Percentiles rank a stretch among this genome's conserved stretches.
Evolutionary conservation across 371 early-diverging fungal genomes (phyloP).

Genomic region (Funneliformis caledonium): DNA sequence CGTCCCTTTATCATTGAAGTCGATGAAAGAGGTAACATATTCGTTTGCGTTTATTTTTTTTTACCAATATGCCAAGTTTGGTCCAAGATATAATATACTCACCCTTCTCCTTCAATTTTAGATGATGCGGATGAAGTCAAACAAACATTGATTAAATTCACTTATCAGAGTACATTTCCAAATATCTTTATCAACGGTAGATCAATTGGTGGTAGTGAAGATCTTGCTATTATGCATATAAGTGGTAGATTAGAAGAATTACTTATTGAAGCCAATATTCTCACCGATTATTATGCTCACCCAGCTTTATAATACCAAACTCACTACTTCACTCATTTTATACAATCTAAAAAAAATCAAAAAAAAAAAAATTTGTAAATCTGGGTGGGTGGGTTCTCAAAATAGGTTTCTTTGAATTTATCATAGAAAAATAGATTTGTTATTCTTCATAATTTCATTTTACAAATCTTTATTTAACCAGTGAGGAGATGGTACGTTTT

Average conservation of each 20-base stretch:
- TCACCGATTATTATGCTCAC: not conserved
- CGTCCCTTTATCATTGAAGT: slow-evolving; percentile 49
- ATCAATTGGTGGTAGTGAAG: slow-evolving; percentile 56
- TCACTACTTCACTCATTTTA: not conserved
- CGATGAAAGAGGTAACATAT: slow-evolving; percentile 43
- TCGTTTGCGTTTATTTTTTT: not conserved
- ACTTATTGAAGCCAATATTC: slow-evolving; percentile 38
- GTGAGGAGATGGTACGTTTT: no score
- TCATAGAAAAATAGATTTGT: no score
- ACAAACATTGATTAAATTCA: slow-evolving; percentile 44
- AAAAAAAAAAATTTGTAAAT: no score
- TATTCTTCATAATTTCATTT: no score
- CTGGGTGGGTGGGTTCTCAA: no score
- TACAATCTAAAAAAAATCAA: no score
- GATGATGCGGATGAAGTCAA: slow-evolving; percentile 47
- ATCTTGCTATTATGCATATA: slow-evolving; percentile 48
- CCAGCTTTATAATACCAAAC: not conserved
- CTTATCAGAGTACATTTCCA: slow-evolving; percentile 54
- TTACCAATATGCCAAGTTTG: not conserved
- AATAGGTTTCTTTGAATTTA: no score
- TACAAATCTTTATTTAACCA: no score
- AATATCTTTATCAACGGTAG: slow-evolving; percentile 52
- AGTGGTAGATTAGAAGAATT: slow-evolving; percentile 51
- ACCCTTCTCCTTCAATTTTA: not conserved
- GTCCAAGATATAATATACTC: not conserved